These are phyloP conservation scores for Aspergillus floridensis DNA, from an alignment of 2,329 filamentous ascomycete species.

Conservation along the genomic window DNA sequence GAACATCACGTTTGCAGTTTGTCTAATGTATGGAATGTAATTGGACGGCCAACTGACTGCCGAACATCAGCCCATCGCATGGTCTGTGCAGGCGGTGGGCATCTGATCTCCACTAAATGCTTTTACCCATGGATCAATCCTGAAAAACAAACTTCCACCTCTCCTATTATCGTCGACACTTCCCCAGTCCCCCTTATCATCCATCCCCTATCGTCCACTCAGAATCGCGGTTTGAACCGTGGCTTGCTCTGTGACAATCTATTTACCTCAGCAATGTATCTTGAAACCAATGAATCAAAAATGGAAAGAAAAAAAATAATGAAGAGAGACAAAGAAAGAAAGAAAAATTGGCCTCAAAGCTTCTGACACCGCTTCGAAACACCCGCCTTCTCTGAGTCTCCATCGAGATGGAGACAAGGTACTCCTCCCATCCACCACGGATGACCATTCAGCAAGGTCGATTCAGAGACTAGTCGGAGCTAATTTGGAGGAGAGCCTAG, in stretches of 20 bases:
- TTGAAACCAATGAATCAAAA: too few relatives aligned
- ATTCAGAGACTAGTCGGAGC: background rate
- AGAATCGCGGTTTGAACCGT: background rate
- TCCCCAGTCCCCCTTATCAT: too few relatives aligned
- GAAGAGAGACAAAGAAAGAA: too few relatives aligned
- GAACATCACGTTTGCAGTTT: background rate
- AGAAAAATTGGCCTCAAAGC: background rate
- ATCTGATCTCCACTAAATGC: background rate
- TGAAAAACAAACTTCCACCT: background rate
- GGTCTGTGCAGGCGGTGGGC: background rate
- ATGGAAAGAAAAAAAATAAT: too few relatives aligned
- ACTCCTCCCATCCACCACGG: background rate
- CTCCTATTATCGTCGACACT: background rate
- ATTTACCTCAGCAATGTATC: background rate
- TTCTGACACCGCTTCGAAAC: background rate
- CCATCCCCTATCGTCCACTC: background rate
- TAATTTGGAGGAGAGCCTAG: background rate
- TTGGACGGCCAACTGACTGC: background rate
- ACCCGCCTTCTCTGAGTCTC: background rate
- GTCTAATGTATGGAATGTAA: background rate
- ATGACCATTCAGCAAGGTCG: background rate
- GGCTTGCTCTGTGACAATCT: background rate
- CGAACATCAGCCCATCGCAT: constrained; percentile 1
- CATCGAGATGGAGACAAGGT: background rate
- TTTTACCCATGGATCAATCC: background rate